Evolutionary conservation across 169 alveolate species (phyloP).

Genomic region (Plasmodium gonderi): DNA sequence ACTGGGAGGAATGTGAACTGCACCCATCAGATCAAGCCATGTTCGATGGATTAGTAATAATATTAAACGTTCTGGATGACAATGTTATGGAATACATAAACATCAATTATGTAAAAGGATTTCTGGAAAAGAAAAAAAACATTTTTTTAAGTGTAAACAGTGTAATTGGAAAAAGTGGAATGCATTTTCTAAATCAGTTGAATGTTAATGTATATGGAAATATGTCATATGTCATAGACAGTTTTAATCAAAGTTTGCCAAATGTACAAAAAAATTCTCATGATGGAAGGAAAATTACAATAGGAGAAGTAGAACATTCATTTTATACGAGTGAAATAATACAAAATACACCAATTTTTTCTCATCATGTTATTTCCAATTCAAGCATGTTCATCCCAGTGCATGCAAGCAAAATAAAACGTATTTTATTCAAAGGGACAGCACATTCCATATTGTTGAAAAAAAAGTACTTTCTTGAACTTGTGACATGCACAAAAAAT

Average conservation of each 20-base stretch:
- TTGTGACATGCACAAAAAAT: slow-evolving; percentile 38
- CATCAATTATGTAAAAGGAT: slow-evolving; percentile 18
- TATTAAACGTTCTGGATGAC: slow-evolving; percentile 40
- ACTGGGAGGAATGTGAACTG: not conserved
- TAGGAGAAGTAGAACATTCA: not conserved
- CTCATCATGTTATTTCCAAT: not conserved
- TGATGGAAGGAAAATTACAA: not conserved
- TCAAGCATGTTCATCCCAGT: no score
- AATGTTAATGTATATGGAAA: slow-evolving; percentile 44
- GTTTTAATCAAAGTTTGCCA: slow-evolving; percentile 17
- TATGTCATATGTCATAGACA: slow-evolving; percentile 14
- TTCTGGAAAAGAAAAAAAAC: slow-evolving; percentile 47
- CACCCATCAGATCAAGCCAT: not conserved
- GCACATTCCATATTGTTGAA: slow-evolving; percentile 52
- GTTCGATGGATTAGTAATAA: slow-evolving; percentile 51
- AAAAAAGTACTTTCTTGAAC: slow-evolving; percentile 14
- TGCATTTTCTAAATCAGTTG: slow-evolving; percentile 1
- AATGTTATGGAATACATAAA: not conserved
- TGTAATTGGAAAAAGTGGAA: slow-evolving; percentile 62
- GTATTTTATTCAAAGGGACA: slow-evolving; percentile 56
- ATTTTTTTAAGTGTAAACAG: slow-evolving; percentile 51
- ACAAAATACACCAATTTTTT: slow-evolving; percentile 30
- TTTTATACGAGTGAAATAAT: slow-evolving; percentile 62
- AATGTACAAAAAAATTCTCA: not conserved
- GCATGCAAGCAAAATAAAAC: not conserved